These are phyloP conservation scores for Fusarium dlaminii DNA, from an alignment of 2,329 filamentous ascomycete species.

Conservation along the genomic window DNA sequence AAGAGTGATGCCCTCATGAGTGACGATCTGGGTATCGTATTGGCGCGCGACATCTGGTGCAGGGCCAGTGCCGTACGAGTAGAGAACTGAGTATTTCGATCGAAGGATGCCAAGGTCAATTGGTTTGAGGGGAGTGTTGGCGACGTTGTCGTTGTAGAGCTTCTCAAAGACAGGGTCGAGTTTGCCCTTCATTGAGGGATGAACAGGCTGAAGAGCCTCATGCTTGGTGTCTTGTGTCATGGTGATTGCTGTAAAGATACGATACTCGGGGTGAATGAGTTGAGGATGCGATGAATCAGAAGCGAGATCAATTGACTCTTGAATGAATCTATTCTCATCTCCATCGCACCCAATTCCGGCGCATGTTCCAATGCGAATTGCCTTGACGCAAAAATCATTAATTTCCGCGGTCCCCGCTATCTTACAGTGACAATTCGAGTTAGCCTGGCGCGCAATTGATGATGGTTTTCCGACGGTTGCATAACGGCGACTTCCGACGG, in stretches of 20 bases:
- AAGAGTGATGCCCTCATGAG: background rate
- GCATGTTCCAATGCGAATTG: background rate
- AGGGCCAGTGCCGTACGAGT: conserved; percentile 55
- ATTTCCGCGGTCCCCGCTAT: conserved; percentile 8
- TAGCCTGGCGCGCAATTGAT: background rate
- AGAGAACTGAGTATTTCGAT: conserved; percentile 54
- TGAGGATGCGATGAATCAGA: background rate
- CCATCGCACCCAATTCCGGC: background rate
- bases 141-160: conserved; percentile 58
- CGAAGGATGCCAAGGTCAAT: conserved; percentile 53
- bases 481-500: conserved; percentile 5
- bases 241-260: background rate
- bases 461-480: conserved; percentile 11
- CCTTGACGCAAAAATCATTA: background rate
- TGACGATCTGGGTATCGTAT: conserved; percentile 47
- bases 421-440: background rate
- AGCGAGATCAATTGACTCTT: background rate
- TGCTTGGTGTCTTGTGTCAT: conserved; percentile 41
- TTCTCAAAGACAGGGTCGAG: conserved; percentile 58
- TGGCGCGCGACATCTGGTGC: conserved; percentile 52
- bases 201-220: conserved; percentile 59
- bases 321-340: background rate
- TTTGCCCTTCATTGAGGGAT: conserved; percentile 56
- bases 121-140: conserved; percentile 51
- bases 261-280: background rate